phyloP scores from a whole-genome alignment of 257 asterid genomes.

The Paraleonurus japonicus region DNA sequence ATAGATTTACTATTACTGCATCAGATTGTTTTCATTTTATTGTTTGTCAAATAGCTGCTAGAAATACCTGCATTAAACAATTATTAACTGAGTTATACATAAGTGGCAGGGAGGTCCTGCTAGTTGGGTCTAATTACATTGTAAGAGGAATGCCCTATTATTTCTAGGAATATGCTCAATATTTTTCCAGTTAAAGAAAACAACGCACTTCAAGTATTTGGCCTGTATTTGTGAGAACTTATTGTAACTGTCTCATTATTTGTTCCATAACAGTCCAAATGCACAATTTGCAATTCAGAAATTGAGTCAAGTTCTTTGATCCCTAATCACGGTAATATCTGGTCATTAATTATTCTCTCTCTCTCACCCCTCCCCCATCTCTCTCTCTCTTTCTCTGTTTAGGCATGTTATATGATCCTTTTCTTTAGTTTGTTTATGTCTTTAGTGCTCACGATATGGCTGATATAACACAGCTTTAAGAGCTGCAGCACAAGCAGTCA shows the following conservation, averaged over 20 bases:
- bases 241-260: constrained; percentile 4
- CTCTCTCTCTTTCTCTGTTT: too few relatives aligned
- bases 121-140: background rate
- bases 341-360: constrained; percentile 4
- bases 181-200: constrained; percentile 6
- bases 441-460: constrained; percentile 22
- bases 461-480: constrained; percentile 61
- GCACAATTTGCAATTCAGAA: constrained; percentile 76
- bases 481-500: constrained; percentile 95
- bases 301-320: constrained; percentile 67
- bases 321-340: constrained; percentile 76
- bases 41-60: background rate
- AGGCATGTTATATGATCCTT: constrained; percentile 14
- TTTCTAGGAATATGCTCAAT: background rate
- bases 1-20: background rate
- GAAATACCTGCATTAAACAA: constrained; percentile 7
- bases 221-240: constrained; percentile 1
- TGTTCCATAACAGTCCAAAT: constrained; percentile 69
- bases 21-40: background rate
- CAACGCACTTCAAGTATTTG: background rate
- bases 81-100: background rate
- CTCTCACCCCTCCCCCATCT: too few relatives aligned
- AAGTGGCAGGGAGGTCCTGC: background rate
- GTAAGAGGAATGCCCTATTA: background rate
- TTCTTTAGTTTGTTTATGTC: constrained; percentile 12